Conservation (phyloP, 495 filamentous ascomycete genomes). For the Penicillium paxilli region DNA sequence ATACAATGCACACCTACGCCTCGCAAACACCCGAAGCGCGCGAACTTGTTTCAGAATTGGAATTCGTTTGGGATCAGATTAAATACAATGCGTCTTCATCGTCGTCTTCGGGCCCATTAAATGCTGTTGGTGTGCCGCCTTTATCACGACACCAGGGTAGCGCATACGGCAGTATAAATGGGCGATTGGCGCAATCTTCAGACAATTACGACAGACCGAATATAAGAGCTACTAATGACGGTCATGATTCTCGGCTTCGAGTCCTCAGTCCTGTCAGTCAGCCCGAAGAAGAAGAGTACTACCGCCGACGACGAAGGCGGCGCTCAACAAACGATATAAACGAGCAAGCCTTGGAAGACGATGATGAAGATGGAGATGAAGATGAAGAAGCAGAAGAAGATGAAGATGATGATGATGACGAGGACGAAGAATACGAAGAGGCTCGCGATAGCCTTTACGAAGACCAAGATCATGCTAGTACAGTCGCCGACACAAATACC, state of each 20-base stretch:
- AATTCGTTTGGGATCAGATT: conserved; percentile 98
- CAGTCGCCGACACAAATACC: conserved; percentile 14
- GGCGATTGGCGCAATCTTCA: conserved; percentile 24
- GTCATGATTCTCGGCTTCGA: conserved; percentile 48
- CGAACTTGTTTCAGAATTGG: conserved; percentile 87
- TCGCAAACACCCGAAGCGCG: conserved; percentile 79
- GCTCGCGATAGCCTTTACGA: conserved; percentile 39
- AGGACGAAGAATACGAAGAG: conserved; percentile 47
- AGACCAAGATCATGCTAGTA: conserved; percentile 31
- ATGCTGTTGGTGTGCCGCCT: conserved; percentile 36
- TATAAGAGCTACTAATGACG: conserved; percentile 5
- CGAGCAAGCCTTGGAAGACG: conserved; percentile 31
- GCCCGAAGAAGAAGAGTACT: conserved; percentile 61
- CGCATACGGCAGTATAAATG: conserved; percentile 38
- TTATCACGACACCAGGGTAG: conserved; percentile 27
- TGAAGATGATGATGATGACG: conserved; percentile 38
- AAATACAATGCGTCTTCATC: conserved; percentile 75
- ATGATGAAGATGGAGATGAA: conserved; percentile 36
- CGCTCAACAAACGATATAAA: conserved; percentile 27
- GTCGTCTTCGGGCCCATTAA: conserved; percentile 49
- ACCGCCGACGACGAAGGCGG: conserved; percentile 40
- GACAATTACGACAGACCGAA: conserved; percentile 27
- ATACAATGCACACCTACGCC: conserved; percentile 95
- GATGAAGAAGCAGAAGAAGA: conserved; percentile 50
- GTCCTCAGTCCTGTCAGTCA: conserved; percentile 81